These are phyloP conservation scores for Wickerhamomyces strasburgensis DNA, from an alignment of 805 yeast species.

Conservation along the genomic window DNA sequence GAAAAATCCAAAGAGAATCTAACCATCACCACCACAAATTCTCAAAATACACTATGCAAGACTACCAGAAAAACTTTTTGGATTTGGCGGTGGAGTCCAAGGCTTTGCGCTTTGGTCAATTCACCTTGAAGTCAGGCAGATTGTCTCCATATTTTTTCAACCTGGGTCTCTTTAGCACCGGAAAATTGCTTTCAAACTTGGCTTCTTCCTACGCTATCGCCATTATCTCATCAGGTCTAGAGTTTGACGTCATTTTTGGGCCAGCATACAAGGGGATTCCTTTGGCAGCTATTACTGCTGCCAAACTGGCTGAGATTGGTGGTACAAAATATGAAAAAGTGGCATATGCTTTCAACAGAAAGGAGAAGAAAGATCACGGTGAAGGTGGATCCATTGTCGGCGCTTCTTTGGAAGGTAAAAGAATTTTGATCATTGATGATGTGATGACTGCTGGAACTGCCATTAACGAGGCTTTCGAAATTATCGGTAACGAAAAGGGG, in stretches of 20 bases:
- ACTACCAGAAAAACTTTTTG: constrained; percentile 62
- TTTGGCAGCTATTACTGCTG: constrained; percentile 86
- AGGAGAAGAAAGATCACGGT: constrained; percentile 96
- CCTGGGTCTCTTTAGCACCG: constrained; percentile 83
- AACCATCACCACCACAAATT: no score
- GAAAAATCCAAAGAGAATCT: no score
- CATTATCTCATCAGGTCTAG: constrained; percentile 72
- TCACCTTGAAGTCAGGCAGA: constrained; percentile 90
- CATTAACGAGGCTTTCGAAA: constrained; percentile 84
- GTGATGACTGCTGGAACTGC: constrained; percentile 99
- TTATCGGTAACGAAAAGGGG: constrained; percentile 68
- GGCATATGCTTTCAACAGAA: constrained; percentile 93
- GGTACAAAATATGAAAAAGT: constrained; percentile 68
- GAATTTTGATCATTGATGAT: constrained; percentile 85
- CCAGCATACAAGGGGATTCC: constrained; percentile 99
- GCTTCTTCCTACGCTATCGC: constrained; percentile 89
- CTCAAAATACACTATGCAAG: constrained; percentile 22
- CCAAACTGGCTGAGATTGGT: constrained; percentile 86
- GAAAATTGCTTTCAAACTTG: constrained; percentile 68
- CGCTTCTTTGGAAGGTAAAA: constrained; percentile 62
- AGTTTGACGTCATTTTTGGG: constrained; percentile 89
- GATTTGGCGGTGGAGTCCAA: constrained; percentile 76
- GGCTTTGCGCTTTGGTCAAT: constrained; percentile 83
- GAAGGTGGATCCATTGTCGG: constrained; percentile 98
- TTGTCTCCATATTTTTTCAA: constrained; percentile 95